A percentile compares a stretch with the other conserved stretches of the same genome.
These are phyloP conservation scores for Lasiodiplodia theobromae DNA, from an alignment of 2,329 filamentous ascomycete genomes.

Conservation along the genomic window DNA sequence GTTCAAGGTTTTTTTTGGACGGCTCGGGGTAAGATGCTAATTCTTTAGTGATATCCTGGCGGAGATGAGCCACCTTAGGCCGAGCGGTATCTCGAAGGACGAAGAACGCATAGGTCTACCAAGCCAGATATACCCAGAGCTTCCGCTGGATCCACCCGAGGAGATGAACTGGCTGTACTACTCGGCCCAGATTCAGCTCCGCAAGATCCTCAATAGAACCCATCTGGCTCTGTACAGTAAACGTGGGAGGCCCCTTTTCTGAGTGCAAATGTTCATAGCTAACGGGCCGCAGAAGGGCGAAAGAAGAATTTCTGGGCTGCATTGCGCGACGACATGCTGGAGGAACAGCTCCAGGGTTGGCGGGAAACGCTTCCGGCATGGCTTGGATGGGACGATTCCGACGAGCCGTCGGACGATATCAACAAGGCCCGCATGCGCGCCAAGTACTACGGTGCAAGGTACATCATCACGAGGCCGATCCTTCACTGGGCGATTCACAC, in stretches of 20 bases:
- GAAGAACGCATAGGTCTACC: conserved; percentile 72
- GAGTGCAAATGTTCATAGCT: conserved; percentile 33
- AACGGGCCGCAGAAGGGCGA: conserved; percentile 31
- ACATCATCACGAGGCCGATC: conserved; percentile 87
- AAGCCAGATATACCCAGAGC: conserved; percentile 56
- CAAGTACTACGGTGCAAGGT: conserved; percentile 92
- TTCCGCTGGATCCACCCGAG: conserved; percentile 40
- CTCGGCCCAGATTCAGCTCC: conserved; percentile 66
- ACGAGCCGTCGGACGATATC: conserved; percentile 77
- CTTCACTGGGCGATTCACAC: conserved; percentile 66
- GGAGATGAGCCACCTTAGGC: conserved; percentile 71
- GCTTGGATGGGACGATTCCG: conserved; percentile 70
- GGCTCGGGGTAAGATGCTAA: neutral
- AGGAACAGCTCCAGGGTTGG: conserved; percentile 52
- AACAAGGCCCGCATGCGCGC: conserved; percentile 83
- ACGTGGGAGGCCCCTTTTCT: conserved; percentile 44
- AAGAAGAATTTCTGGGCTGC: conserved; percentile 46
- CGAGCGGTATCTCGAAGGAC: conserved; percentile 65
- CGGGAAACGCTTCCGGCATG: conserved; percentile 55
- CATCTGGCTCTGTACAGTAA: conserved; percentile 62
- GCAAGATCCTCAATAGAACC: conserved; percentile 63
- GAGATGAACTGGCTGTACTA: conserved; percentile 62
- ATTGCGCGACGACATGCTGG: conserved; percentile 50
- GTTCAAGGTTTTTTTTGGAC: conserved; percentile 30
- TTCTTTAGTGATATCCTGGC: conserved; percentile 82